Evolutionary conservation across 805 yeast species (phyloP), one percentile per base, ranked within the genome.

Genomic region (Cyberlindnera mississippiensis): DNA sequence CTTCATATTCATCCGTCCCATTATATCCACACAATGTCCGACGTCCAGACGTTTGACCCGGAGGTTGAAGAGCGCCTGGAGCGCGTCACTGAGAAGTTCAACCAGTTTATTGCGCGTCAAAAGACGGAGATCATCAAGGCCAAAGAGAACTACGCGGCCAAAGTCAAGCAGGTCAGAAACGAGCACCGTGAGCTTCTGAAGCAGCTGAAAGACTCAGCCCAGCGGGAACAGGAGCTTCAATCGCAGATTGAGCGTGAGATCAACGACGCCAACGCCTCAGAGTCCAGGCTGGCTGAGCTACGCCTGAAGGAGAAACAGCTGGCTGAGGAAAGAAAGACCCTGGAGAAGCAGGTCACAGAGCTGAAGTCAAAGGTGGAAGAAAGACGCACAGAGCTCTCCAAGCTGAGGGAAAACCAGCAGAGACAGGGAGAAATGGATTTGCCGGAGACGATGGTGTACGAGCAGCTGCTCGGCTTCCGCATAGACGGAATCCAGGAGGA

Each of bases 381-480:
- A 14, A 59, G 63, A 33, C 59, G 66, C 22, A 52, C 58, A 3
- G 65, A 68, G 46, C 57, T 67, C 19, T 49, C 46, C 17, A 56
- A 56, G 30, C 55, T 68, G 7, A 64, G 62, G 30, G 60, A 62
- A 37, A 58, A 62, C 28, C 54, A 76, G 28, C 57, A 59, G 15
- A 46, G 53, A 9, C 85, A 81, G 52, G 62, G 70, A 7, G 63
- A 62, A 22, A 64, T 63, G 31, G 78, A 79, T 44, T 61, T 63
- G 13, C 78, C 78, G 0, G 86, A 81, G 53, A 62, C 77, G 31
- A 42, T 61, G 14, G 64, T 71, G 31, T 77, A 72, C 59, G 85
- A 81, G 46, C 58, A 64, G 29, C 61, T 76, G 37, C 61, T 80
- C 33, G 87, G 88, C 1, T 55, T 82, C 42, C 63, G 64, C 28